Evolutionary conservation across 371 early-diverging fungal species (phyloP), one percentile per base, ranked within the genome.

Genomic region (Apophysomyces elegans): DNA sequence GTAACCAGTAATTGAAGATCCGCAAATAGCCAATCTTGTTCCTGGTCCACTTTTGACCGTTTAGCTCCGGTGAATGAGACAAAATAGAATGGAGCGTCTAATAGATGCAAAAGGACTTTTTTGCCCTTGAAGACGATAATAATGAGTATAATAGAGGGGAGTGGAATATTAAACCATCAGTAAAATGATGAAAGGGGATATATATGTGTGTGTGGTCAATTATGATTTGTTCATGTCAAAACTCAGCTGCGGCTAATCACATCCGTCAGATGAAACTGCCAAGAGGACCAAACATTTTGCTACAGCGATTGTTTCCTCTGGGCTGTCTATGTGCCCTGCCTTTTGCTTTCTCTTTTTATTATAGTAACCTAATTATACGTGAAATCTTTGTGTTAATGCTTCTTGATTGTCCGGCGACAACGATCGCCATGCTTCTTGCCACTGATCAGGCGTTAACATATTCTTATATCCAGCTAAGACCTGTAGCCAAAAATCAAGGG

Each of bases 391-490:
- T 4, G 58, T 26, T 16, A 69, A 58, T 37, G 37, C 16, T 43
- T 64, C 65, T 35, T 59, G 64, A 12, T 56, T 58, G 0, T 59
- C 59, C 11, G 65, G 57, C 7, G 65, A 56, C 16, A 69, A 41
- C n/a, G 65, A 82, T 8, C 46, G 26, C 66, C 66, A 80, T 62
- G 78, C 86, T 44, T 79, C 66, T n/a, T 86, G 85, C 91, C 91
- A 91, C 59, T 72, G 66, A 62, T 87, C 78, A 21, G 68, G 73
- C 41, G 85, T 86, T 58, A 89, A 80, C 79, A 88, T 78, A 67
- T 85, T 86, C 78, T 88, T 88, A 71, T 88, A 88, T 1, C 86
- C 90, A 37, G 76, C 69, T 64, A 91, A 71, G 14, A 89, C 87
- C 88, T 85, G 62, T 7, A n/a, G 2, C 32, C 32, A 26, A 2